A percentile compares a stretch with the other conserved stretches of the same genome.
phyloP scores from a whole-genome alignment of 1,284 basidiomycete genomes.

The Ceratobasidium sp. region DNA sequence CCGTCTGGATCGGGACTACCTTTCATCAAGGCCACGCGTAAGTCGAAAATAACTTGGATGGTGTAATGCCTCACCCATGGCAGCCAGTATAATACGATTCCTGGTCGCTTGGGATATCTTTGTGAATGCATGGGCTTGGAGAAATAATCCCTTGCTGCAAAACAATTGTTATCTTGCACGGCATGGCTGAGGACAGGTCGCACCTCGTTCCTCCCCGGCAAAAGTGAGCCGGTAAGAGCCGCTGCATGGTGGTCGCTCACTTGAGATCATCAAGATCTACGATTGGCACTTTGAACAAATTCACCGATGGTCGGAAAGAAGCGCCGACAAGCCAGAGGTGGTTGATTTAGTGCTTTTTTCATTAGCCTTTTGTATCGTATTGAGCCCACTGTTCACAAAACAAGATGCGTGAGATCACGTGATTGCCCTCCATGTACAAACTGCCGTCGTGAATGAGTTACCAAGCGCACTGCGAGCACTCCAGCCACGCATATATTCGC shows the following conservation, averaged over 20 bases:
- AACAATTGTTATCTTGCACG: neutral
- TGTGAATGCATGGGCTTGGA: conserved; percentile 32
- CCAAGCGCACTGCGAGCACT: no score
- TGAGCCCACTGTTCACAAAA: no score
- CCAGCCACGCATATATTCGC: no score
- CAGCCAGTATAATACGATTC: conserved; percentile 40
- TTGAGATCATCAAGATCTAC: no score
- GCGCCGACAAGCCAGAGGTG: no score
- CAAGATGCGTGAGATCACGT: no score
- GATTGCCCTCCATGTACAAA: no score
- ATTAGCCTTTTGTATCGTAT: no score
- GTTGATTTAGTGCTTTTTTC: no score
- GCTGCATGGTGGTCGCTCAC: conserved; percentile 63
- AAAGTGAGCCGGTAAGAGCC: conserved; percentile 35
- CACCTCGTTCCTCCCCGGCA: conserved; percentile 44
- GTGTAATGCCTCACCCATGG: conserved; percentile 37
- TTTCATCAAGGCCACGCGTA: conserved; percentile 2
- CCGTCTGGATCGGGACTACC: conserved; percentile 82
- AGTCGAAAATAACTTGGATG: neutral
- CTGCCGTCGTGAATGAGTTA: no score
- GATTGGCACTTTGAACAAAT: no score
- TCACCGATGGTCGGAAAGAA: no score
- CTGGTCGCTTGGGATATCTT: conserved; percentile 19
- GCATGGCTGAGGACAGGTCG: neutral
- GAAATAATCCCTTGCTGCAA: conserved; percentile 43